Evolutionary conservation across 768 basidiomycete genomes (phyloP).

Genomic region (Kwoniella sp.): DNA sequence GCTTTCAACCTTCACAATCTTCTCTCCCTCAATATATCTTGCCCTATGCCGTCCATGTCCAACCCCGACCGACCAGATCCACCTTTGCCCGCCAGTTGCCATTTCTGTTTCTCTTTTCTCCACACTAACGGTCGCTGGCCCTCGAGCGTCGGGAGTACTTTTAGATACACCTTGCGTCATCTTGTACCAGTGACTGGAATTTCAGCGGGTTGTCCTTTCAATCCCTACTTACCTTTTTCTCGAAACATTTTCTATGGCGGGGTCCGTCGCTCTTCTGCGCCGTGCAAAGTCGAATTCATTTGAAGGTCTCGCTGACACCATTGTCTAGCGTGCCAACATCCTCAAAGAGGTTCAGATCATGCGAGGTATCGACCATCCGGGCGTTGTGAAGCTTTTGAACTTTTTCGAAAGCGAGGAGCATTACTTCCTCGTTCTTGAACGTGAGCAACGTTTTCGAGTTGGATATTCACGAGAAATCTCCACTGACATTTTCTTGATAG

Average conservation of each 20-base stretch:
- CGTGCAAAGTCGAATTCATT: too few relatives aligned
- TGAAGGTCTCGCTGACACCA: neutral
- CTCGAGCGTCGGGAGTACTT: slow-evolving; percentile 42
- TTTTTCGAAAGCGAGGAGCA: slow-evolving; percentile 91
- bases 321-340: slow-evolving; percentile 85
- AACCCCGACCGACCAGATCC: too few relatives aligned
- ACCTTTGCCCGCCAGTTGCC: slow-evolving; percentile 4
- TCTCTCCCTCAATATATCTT: neutral
- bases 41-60: too few relatives aligned
- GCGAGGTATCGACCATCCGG: slow-evolving; percentile 89
- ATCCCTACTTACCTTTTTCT: too few relatives aligned
- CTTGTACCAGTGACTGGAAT: neutral
- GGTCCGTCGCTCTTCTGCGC: too few relatives aligned
- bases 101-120: slow-evolving; percentile 18
- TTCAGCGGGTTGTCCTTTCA: neutral
- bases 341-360: slow-evolving; percentile 99
- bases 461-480: neutral
- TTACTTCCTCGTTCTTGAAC: slow-evolving; percentile 91
- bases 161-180: slow-evolving; percentile 10
- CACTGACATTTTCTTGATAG: slow-evolving; percentile 56
- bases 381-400: slow-evolving; percentile 84
- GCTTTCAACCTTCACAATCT: neutral
- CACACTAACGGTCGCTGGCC: slow-evolving; percentile 35
- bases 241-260: too few relatives aligned
- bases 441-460: slow-evolving; percentile 59